These are phyloP conservation scores for Pythium coloratum DNA, from an alignment of 352 stramenopile genomes.

Conservation along the genomic window DNA sequence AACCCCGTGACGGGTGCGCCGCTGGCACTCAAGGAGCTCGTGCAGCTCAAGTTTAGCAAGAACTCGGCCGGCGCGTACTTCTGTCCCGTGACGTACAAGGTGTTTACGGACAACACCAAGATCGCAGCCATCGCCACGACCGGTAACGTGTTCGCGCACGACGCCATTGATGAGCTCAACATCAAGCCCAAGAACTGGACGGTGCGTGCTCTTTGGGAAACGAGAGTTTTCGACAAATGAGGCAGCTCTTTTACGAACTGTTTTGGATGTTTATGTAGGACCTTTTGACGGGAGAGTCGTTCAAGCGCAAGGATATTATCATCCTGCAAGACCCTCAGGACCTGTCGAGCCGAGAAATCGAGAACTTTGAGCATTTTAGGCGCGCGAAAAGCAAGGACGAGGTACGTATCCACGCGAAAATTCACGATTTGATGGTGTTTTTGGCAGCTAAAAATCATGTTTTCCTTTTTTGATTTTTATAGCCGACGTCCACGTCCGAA, in stretches of 20 bases:
- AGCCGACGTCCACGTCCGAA: slow-evolving; percentile 9
- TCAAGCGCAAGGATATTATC: slow-evolving; percentile 94
- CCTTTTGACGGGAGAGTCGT: slow-evolving; percentile 91
- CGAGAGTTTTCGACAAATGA: neutral
- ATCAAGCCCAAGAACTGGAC: slow-evolving; percentile 97
- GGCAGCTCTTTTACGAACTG: neutral
- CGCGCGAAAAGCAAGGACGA: slow-evolving; percentile 34
- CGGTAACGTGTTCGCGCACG: slow-evolving; percentile 97
- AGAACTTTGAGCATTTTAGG: slow-evolving; percentile 97
- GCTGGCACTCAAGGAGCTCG: slow-evolving; percentile 92
- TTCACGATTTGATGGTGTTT: neutral
- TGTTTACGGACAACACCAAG: slow-evolving; percentile 89
- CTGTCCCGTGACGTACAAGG: slow-evolving; percentile 97
- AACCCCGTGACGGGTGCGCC: slow-evolving; percentile 95
- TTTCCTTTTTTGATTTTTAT: neutral
- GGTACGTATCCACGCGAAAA: neutral
- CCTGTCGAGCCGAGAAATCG: slow-evolving; percentile 91
- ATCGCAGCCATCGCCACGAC: slow-evolving; percentile 78
- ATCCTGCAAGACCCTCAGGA: slow-evolving; percentile 95
- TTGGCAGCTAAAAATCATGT: neutral
- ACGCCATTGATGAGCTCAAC: slow-evolving; percentile 98
- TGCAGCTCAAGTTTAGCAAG: slow-evolving; percentile 86
- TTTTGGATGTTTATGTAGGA: slow-evolving; percentile 54
- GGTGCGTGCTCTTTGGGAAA: slow-evolving; percentile 34
- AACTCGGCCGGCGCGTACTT: slow-evolving; percentile 80